These are phyloP conservation scores for Pseudogymnoascus sp. DNA, from an alignment of 2,329 filamentous ascomycete species.

Conservation along the genomic window DNA sequence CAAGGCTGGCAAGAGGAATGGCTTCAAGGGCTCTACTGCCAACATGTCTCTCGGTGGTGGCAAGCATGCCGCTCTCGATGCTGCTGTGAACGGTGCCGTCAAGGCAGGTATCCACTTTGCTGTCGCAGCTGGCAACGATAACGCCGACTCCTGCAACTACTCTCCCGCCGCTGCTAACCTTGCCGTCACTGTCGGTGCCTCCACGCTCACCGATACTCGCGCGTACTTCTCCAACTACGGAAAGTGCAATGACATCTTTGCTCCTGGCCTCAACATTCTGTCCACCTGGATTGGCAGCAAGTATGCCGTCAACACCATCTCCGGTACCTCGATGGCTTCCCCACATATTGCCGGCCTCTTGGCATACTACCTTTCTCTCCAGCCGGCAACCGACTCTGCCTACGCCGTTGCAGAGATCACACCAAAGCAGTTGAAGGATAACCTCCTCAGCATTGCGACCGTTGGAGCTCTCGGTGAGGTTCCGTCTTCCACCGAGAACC, in stretches of 20 bases:
- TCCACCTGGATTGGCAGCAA: conserved; percentile 98
- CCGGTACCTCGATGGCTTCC: conserved; percentile 97
- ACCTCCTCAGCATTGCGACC: conserved; percentile 76
- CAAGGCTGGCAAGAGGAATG: conserved; percentile 83
- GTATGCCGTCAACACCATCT: conserved; percentile 96
- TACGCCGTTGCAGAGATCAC: conserved; percentile 85
- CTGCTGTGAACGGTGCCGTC: conserved; percentile 89
- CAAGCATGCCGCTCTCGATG: conserved; percentile 86
- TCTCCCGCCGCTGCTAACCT: conserved; percentile 88
- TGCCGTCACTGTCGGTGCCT: conserved; percentile 92
- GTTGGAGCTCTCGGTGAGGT: conserved; percentile 70
- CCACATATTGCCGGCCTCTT: conserved; percentile 94
- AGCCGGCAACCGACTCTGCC: conserved; percentile 81
- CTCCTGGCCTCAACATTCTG: conserved; percentile 89
- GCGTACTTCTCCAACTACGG: conserved; percentile 99
- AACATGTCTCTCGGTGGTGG: conserved; percentile 99
- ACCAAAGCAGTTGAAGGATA: conserved; percentile 87
- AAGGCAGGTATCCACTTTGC: conserved; percentile 91
- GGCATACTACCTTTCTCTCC: conserved; percentile 95
- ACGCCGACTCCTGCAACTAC: conserved; percentile 98
- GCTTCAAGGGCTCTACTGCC: conserved; percentile 97
- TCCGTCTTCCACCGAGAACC: conserved; percentile 78
- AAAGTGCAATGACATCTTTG: conserved; percentile 99
- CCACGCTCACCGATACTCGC: conserved; percentile 85
- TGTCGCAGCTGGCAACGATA: conserved; percentile 97